phyloP scores from a whole-genome alignment of 176 grass and related monocot genomes.

The Alloteropsis semialata region DNA sequence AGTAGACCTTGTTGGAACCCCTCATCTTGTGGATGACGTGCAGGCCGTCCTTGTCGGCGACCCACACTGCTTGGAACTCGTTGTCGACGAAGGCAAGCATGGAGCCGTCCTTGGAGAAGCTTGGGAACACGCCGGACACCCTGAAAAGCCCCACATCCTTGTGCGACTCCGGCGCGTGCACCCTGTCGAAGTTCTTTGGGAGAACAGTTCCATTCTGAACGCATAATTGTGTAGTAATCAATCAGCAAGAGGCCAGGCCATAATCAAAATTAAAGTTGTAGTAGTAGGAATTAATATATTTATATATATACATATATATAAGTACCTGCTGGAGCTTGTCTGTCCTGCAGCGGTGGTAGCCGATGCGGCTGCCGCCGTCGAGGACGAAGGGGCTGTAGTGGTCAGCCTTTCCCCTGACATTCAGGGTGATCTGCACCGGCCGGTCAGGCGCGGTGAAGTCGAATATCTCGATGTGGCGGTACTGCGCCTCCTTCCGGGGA shows the following conservation, averaged over 20 bases:
- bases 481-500: conserved; percentile 13
- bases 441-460: neutral
- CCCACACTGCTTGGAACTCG: conserved; percentile 48
- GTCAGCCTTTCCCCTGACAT: neutral
- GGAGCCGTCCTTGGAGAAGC: conserved; percentile 38
- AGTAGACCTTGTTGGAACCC: neutral
- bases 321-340: too few species aligned
- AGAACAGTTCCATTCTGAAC: neutral
- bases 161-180: neutral
- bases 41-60: conserved; percentile 34
- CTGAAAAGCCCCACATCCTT: conserved; percentile 13
- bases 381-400: conserved; percentile 46
- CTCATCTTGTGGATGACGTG: neutral
- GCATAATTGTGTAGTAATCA: too few species aligned
- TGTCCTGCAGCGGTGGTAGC: conserved; percentile 11
- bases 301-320: too few species aligned
- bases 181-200: neutral
- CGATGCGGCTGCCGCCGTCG: conserved; percentile 6
- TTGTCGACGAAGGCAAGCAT: conserved; percentile 49
- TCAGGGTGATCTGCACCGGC: conserved; percentile 1
- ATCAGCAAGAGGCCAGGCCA: too few species aligned
- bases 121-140: conserved; percentile 44
- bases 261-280: too few species aligned
- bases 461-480: conserved; percentile 47
- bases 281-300: too few species aligned